Evolutionary conservation across 2,329 filamentous ascomycete species (phyloP), one percentile per base, ranked within the genome.

Genomic region (Colletotrichum abscissum): DNA sequence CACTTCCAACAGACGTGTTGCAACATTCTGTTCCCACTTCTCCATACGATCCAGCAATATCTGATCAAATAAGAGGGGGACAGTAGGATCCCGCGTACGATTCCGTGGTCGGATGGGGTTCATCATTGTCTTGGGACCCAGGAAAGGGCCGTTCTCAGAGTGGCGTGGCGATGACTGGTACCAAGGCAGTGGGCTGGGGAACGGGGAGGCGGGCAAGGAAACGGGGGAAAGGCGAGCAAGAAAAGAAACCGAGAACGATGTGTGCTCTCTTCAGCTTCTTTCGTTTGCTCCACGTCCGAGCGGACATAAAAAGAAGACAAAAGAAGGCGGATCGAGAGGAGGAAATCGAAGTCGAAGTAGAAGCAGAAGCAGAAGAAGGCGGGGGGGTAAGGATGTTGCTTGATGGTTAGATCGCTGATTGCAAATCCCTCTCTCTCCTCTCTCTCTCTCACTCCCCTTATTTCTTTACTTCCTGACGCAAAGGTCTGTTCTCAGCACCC

Each of bases 401-500:
- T 42, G 55, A 58, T 35, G 52, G 62, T 35, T 59, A 30, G 52
- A 54, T 35, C 54, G 42, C 46, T 52, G 42, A 54, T 63, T 28
- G n/a, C n/a, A 54, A 33, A 8, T 26, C n/a, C 8, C 16, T 22
- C 42, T 26, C 24, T 57, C 56, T 5, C 35, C 35, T 38, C 35
- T 42, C 38, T 19, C 16, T 11, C 4, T 5, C 35, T 2, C 35
- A 8, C 56, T n/a, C 26, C 16, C 12, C 30, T 30, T 28, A 24
- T 49, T 28, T 58, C 42, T 49, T 81, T 76, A 91, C 74, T 88
- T 85, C 75, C 82, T 87, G 16, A 95, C 88, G 78, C 92, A 94
- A 55, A 98, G 82, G 85, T 98, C 95, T 75, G 93, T 97, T 76
- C 95, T 87, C 73, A 98, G 89, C 73, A 98, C 92, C 95, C 95